Conservation (phyloP, 495 filamentous ascomycete species). For the Podospora pseudocomata region DNA sequence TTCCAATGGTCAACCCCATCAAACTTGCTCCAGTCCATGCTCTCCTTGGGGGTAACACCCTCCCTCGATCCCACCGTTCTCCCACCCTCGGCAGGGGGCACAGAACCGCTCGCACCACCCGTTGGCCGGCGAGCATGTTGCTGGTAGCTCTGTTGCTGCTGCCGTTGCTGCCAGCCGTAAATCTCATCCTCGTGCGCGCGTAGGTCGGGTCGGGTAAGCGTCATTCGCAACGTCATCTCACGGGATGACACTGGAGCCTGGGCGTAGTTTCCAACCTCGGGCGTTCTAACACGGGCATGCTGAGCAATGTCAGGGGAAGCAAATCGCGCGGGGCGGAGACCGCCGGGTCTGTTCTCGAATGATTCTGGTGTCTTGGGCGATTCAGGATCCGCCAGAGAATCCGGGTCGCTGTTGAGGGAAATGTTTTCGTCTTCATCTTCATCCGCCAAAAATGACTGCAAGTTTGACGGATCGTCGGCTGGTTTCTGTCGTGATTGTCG, state of each 20-base stretch:
- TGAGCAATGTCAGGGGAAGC: conserved; percentile 14
- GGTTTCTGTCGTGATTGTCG: conserved; percentile 29
- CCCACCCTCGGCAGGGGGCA: not conserved
- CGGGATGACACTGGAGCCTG: conserved; percentile 58
- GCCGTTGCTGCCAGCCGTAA: conserved; percentile 53
- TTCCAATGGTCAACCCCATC: conserved; percentile 27
- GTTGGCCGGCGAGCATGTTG: conserved; percentile 33
- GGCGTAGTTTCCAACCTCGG: conserved; percentile 42
- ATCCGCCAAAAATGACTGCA: conserved; percentile 49
- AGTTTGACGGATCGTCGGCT: conserved; percentile 36
- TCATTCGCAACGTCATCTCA: conserved; percentile 95
- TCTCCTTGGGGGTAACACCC: conserved; percentile 26
- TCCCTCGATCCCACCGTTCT: conserved; percentile 14
- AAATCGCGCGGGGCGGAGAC: conserved; percentile 35
- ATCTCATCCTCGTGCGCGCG: conserved; percentile 62
- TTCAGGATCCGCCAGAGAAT: conserved; percentile 50
- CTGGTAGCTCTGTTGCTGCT: conserved; percentile 25
- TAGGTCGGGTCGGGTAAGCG: conserved; percentile 83
- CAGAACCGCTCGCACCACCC: conserved; percentile 16
- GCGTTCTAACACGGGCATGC: conserved; percentile 25
- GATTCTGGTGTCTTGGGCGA: conserved; percentile 53
- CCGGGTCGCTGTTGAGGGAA: conserved; percentile 47
- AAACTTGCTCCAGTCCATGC: conserved; percentile 25
- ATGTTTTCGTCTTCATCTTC: conserved; percentile 38
- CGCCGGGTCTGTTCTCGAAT: conserved; percentile 32